Base-by-base conservation (phyloP, 176 grass and related monocot species). In the Triticum dicoccoides region DNA sequence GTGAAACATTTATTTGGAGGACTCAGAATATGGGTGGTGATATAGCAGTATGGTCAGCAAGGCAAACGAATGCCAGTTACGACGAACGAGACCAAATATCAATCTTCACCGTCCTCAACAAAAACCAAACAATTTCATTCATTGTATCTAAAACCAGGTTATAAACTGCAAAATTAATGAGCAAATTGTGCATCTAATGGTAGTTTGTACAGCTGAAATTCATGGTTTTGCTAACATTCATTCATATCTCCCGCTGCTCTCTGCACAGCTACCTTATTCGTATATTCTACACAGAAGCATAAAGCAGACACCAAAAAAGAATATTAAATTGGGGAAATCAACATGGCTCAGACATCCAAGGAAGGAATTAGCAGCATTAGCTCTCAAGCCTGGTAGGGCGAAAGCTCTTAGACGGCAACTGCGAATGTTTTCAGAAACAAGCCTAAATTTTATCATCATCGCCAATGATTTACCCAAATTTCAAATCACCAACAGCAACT, bases 11-110 rank as follows among this genome's bases (percentile, higher is more conserved):
- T 33, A 67, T 0, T 8, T 2, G 77, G 9, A 81, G 86, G 89
- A 90, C 91, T 98, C 96, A 2, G 91, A 93, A 90, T 98, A 93
- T 95, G 96, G 96, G 96, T 98, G 51, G 51, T 54, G 51, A 54
- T 54, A 54, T 54, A 54, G 15, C 51, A 54, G 51, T 54, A 54
- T 54, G 91, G 93, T 95, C 96, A 91, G 73, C 96, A 98, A 95
- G 93, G 96, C 93, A 87, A 72, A 69, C 35, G 80, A 15, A 81
- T 87, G 90, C 93, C 96, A 87, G 2, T 92, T 98, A 94, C 91
- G 90, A 94, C 91, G 91, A 98, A 95, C 96, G 86, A 95, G 91
- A 95, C 91, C 93, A 70, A 70, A 59, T 85, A 72, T 35, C 9
- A 32, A 82, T 97, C 90, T 29, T 97, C 95, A 91, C 73, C 30